Evolutionary conservation across 768 basidiomycete species (phyloP).

Genomic region (Lactarius hengduanensis): DNA sequence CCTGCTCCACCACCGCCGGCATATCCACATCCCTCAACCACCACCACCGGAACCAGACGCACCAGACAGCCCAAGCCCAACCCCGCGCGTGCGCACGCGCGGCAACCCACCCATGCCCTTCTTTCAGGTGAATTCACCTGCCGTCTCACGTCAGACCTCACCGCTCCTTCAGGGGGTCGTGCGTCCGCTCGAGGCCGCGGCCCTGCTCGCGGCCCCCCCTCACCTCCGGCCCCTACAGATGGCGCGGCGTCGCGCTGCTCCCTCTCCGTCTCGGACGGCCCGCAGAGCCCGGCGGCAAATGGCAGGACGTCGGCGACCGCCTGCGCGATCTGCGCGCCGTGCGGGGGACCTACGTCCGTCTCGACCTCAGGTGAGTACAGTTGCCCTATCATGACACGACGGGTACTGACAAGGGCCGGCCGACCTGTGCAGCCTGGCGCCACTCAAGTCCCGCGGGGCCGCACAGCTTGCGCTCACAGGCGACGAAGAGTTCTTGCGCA

Average conservation of each 20-base stretch:
- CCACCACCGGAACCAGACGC: conserved; percentile 15
- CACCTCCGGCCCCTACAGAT: conserved; percentile 37
- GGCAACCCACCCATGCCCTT: conserved; percentile 30
- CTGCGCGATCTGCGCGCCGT: conserved; percentile 30
- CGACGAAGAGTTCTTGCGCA: conserved; percentile 47
- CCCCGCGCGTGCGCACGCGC: background rate
- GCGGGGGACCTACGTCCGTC: conserved; percentile 31
- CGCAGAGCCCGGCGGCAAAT: conserved; percentile 24
- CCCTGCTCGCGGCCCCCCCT: conserved; percentile 45
- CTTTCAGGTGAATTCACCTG: conserved; percentile 28
- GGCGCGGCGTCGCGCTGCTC: conserved; percentile 53
- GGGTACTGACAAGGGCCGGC: too few species aligned
- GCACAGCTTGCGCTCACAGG: conserved; percentile 57
- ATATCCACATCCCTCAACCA: conserved; percentile 41
- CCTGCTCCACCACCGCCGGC: conserved; percentile 46
- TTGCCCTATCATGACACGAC: too few species aligned
- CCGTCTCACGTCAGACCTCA: conserved; percentile 21
- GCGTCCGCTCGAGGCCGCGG: conserved; percentile 43
- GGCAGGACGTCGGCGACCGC: conserved; percentile 35
- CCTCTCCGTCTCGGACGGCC: conserved; percentile 33
- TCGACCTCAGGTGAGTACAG: conserved; percentile 32
- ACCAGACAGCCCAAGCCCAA: background rate
- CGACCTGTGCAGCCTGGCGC: conserved; percentile 38
- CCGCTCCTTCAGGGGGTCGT: conserved; percentile 42
- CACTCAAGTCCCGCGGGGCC: conserved; percentile 50